Conservation (phyloP, 371 early-diverging fungal genomes). For the Mortierella sp. region DNA sequence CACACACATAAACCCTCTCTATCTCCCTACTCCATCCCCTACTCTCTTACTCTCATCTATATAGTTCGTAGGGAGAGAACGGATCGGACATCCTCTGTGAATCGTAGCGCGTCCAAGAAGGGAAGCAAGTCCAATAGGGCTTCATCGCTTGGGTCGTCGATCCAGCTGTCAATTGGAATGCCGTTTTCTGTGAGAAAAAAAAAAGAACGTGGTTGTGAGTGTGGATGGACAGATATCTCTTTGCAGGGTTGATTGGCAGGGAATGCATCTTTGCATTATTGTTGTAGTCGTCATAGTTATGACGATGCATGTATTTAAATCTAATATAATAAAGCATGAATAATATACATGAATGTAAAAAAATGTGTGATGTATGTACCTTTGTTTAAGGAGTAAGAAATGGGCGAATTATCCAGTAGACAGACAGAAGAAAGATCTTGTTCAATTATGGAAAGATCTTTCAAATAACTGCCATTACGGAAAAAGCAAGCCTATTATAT, state of each 20-base stretch:
- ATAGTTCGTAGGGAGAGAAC: constrained; percentile 57
- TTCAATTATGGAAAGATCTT: constrained; percentile 88
- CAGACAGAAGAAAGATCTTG: constrained; percentile 89
- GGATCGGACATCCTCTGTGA: constrained; percentile 84
- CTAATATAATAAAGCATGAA: too few relatives aligned
- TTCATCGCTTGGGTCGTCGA: constrained; percentile 83
- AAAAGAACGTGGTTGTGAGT: neutral
- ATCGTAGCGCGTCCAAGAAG: constrained; percentile 87
- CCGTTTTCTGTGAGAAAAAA: constrained; percentile 75
- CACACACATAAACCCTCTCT: neutral
- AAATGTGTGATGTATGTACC: constrained; percentile 61
- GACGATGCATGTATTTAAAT: neutral
- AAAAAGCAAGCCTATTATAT: constrained; percentile 75
- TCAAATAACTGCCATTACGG: constrained; percentile 85
- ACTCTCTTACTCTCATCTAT: constrained; percentile 8
- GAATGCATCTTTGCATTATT: too few relatives aligned
- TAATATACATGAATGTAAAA: neutral
- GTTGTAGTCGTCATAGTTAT: too few relatives aligned
- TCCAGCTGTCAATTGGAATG: constrained; percentile 89
- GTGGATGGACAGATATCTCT: neutral
- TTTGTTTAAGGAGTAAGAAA: constrained; percentile 86
- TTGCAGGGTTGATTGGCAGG: too few relatives aligned
- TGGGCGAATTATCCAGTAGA: constrained; percentile 92
- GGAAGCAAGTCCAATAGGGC: constrained; percentile 87
- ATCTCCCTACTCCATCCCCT: neutral